Evolutionary conservation across 495 filamentous ascomycete species (phyloP).

Genomic region (Astrocystis sublimbata): DNA sequence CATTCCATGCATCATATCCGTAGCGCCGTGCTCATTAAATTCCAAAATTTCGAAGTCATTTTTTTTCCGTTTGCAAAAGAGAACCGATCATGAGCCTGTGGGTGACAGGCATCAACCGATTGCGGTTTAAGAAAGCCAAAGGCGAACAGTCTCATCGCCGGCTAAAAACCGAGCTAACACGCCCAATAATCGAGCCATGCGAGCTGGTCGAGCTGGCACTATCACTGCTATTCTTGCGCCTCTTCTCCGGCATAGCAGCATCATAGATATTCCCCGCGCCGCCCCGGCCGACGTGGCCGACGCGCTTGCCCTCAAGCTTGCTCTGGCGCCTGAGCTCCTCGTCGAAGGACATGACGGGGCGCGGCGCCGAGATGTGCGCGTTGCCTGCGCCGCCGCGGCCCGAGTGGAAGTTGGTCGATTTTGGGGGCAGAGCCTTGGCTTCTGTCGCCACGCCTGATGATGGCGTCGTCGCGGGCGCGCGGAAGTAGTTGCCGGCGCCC

Average conservation of each 20-base stretch:
- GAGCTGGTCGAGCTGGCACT: conserved; percentile 36
- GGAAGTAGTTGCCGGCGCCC: conserved; percentile 84
- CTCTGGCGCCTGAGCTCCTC: conserved; percentile 76
- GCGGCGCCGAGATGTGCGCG: conserved; percentile 62
- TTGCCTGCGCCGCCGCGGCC: conserved; percentile 94
- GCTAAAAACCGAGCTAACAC: conserved; percentile 27
- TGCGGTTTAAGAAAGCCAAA: not conserved
- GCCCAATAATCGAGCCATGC: conserved; percentile 31
- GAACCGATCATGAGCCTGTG: no score
- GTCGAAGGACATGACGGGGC: conserved; percentile 84
- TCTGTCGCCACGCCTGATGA: conserved; percentile 40
- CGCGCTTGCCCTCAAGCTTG: conserved; percentile 58
- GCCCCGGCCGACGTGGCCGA: conserved; percentile 78
- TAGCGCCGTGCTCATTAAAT: conserved; percentile 25
- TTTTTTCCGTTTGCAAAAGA: no score
- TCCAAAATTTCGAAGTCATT: no score
- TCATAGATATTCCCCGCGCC: conserved; percentile 78
- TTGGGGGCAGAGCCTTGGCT: conserved; percentile 21
- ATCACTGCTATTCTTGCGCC: conserved; percentile 28
- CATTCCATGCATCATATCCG: conserved; percentile 10
- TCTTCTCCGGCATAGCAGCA: conserved; percentile 14
- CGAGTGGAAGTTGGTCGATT: conserved; percentile 63
- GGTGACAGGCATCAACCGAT: no score
- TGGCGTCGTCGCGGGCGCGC: conserved; percentile 61
- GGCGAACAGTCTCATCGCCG: conserved; percentile 1